Evolutionary conservation across 441 rosid species (phyloP), one percentile per base, ranked within the genome.

Genomic region (Flueggea neowawraea): DNA sequence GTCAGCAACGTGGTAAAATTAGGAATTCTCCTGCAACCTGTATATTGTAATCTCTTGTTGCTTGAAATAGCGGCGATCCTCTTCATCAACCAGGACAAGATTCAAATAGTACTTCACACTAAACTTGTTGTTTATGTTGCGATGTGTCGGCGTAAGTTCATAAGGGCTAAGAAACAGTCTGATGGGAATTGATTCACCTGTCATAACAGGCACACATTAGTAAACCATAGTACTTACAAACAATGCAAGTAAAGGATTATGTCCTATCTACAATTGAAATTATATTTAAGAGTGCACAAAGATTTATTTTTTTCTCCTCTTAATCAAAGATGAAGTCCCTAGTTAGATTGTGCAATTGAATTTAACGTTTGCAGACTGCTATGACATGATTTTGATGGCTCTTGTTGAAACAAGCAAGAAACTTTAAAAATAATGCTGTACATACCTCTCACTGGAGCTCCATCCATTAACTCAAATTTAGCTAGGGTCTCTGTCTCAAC

Each of bases 401-500:
- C 54, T 17, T 16, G 55, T 69, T 62, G 15, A n/a, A n/a, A n/a
- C n/a, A 22, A 53, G 2, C 28, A 31, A 58, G 49, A 39, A 59
- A 57, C 12, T 6, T 33, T 33, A n/a, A 33, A 6, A 3, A 52
- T 33, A 15, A 52, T 16, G 43, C 22, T 6, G 28, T 52, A 43
- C 71, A 52, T 81, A 95, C 99, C 99, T 89, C 98, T 84, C 61
- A 95, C 96, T 3, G 99, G 99, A 70, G 97, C 97, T 32, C 99
- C 97, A 74, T 95, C 99, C 98, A 95, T 95, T 74, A 95, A 69
- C 78, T 91, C 99, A 69, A 86, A 95, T 72, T 95, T 95, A 54
- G 99, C 98, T 8, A 95, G 86, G 13, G 98, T 91, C 75, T 95
- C 98, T 12, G 99, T 95, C 80, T 91, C 99, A 12, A 95, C 99